These are phyloP conservation scores for Hanseniaspora osmophila DNA, from an alignment of 805 yeast species.

Conservation along the genomic window DNA sequence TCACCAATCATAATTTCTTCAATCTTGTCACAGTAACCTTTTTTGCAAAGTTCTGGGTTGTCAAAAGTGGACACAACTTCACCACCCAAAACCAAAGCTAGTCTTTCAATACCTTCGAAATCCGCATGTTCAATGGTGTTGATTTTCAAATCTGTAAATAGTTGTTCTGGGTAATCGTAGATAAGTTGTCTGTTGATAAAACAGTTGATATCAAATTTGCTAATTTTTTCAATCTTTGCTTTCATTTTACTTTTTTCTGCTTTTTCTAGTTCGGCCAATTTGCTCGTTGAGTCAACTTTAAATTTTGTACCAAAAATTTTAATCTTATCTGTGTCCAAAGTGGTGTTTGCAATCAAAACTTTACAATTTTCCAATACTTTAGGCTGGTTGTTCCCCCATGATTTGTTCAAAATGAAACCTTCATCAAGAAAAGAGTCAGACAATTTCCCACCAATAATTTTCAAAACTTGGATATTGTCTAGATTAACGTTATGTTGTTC, in stretches of 20 bases:
- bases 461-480: slow-evolving; percentile 85
- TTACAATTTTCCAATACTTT: slow-evolving; percentile 69
- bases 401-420: slow-evolving; percentile 84
- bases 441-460: slow-evolving; percentile 84
- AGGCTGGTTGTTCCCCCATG: slow-evolving; percentile 90
- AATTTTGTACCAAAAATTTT: slow-evolving; percentile 96
- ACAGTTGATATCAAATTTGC: slow-evolving; percentile 73
- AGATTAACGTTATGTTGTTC: slow-evolving; percentile 29
- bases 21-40: slow-evolving; percentile 79
- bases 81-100: slow-evolving; percentile 94
- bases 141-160: slow-evolving; percentile 74
- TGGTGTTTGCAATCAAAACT: slow-evolving; percentile 86
- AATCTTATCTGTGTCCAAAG: slow-evolving; percentile 94
- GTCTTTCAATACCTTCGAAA: slow-evolving; percentile 92
- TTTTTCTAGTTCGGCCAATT: slow-evolving; percentile 83
- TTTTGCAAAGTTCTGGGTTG: slow-evolving; percentile 67
- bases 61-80: slow-evolving; percentile 96
- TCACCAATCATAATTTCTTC: slow-evolving; percentile 93
- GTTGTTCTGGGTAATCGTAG: slow-evolving; percentile 95
- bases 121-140: slow-evolving; percentile 96
- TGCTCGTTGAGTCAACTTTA: slow-evolving; percentile 88
- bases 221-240: slow-evolving; percentile 74
- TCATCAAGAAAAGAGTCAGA: slow-evolving; percentile 89
- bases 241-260: slow-evolving; percentile 93
- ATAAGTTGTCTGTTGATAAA: slow-evolving; percentile 93